Evolutionary conservation across 768 basidiomycete genomes (phyloP).

Genomic region (Lentinula lateritia): DNA sequence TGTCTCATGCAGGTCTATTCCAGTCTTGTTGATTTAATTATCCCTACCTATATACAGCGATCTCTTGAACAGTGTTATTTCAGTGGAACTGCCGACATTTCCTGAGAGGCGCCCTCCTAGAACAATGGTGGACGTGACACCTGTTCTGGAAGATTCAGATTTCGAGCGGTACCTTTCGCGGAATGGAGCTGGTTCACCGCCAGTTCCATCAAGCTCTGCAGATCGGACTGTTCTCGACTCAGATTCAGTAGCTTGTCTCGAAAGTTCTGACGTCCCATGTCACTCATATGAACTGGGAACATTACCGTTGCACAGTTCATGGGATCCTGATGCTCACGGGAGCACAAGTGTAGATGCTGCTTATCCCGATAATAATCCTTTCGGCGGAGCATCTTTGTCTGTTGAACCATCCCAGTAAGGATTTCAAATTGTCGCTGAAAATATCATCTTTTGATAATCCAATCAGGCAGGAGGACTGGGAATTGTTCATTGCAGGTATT

Average conservation of each 20-base stretch:
- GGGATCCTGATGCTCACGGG: background rate
- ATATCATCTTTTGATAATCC: background rate
- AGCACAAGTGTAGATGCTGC: background rate
- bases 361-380: background rate
- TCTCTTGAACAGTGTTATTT: background rate
- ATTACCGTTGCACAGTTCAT: background rate
- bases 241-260: background rate
- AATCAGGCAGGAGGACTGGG: background rate
- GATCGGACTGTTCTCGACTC: background rate
- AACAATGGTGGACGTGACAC: background rate
- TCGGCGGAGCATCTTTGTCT: background rate
- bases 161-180: background rate
- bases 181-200: background rate
- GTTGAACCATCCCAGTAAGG: background rate
- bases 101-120: background rate
- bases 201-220: background rate
- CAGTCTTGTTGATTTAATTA: background rate
- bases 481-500: background rate
- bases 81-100: background rate
- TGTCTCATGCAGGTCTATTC: slow-evolving; percentile 12
- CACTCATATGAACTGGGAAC: background rate
- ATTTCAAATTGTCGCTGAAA: background rate
- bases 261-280: background rate
- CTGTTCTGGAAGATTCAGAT: background rate
- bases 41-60: background rate